A percentile compares a stretch with the other conserved stretches of the same genome.
Conservation (phyloP, 2,329 filamentous ascomycete genomes). For the Aspergillus sp. region DNA sequence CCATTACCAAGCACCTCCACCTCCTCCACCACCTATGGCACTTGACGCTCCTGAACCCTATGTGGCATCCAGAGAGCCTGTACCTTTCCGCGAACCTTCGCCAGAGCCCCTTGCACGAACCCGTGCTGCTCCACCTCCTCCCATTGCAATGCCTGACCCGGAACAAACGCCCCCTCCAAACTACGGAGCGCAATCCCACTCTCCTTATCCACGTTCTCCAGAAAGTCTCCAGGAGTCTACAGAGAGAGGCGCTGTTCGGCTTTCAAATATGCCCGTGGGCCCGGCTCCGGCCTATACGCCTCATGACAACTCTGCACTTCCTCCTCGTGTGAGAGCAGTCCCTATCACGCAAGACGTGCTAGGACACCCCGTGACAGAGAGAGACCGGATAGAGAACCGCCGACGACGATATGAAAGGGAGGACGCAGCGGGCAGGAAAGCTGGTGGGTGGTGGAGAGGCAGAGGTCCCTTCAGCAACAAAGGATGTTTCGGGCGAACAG, state of each 20-base stretch:
- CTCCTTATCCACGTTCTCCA: constrained; percentile 63
- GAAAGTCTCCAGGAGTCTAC: constrained; percentile 59
- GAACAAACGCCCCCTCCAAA: constrained; percentile 54
- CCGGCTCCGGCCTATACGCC: constrained; percentile 36
- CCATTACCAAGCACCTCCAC: not conserved
- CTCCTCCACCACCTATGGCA: not conserved
- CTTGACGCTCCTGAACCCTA: not conserved
- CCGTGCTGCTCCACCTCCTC: constrained; percentile 39
- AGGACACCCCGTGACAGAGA: constrained; percentile 21
- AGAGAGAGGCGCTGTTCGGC: constrained; percentile 59
- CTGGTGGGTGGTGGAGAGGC: constrained; percentile 65
- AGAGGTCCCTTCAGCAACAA: constrained; percentile 61
- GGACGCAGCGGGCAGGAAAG: constrained; percentile 58
- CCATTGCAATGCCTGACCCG: constrained; percentile 55
- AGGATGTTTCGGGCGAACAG: constrained; percentile 65
- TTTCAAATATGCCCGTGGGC: constrained; percentile 56
- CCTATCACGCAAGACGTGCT: constrained; percentile 25
- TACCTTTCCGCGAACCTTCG: not conserved
- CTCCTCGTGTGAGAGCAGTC: constrained; percentile 26
- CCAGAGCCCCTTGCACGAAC: not conserved
- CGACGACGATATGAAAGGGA: constrained; percentile 65
- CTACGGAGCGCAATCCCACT: constrained; percentile 49
- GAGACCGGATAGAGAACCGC: constrained; percentile 50
- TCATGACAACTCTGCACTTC: constrained; percentile 28
- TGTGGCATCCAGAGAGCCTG: not conserved